Evolutionary conservation across 345 rosid species (phyloP).

Genomic region (Citrus sp.): DNA sequence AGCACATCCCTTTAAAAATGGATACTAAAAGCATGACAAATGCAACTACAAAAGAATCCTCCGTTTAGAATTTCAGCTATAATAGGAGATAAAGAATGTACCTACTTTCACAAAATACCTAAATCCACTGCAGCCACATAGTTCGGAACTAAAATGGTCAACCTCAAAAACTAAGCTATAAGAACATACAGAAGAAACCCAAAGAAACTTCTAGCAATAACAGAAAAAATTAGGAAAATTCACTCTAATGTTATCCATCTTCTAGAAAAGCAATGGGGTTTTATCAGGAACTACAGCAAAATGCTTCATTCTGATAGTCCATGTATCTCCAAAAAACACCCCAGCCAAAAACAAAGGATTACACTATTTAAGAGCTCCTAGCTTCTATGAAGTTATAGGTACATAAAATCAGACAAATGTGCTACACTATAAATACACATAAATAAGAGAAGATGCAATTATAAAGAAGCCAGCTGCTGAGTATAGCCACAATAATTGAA

Average conservation of each 20-base stretch:
- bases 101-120: neutral
- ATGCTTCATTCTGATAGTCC: neutral
- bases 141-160: neutral
- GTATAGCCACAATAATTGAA: slow-evolving; percentile 2
- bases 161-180: neutral
- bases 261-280: neutral
- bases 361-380: neutral
- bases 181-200: neutral
- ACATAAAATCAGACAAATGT: neutral
- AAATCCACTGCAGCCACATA: slow-evolving; percentile 4
- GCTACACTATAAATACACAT: neutral
- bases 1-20: neutral
- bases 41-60: neutral
- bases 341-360: slow-evolving; percentile 1
- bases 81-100: neutral
- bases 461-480: neutral
- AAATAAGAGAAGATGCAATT: neutral
- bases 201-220: neutral
- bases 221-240: neutral
- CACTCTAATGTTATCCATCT: neutral
- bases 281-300: slow-evolving; percentile 1
- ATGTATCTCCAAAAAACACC: neutral
- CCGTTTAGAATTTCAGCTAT: neutral
- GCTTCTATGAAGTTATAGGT: neutral
- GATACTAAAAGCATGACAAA: neutral